Percentiles rank a stretch among this genome's conserved stretches.
Conservation (phyloP, 345 rosid species). For the Garcia nutans region DNA sequence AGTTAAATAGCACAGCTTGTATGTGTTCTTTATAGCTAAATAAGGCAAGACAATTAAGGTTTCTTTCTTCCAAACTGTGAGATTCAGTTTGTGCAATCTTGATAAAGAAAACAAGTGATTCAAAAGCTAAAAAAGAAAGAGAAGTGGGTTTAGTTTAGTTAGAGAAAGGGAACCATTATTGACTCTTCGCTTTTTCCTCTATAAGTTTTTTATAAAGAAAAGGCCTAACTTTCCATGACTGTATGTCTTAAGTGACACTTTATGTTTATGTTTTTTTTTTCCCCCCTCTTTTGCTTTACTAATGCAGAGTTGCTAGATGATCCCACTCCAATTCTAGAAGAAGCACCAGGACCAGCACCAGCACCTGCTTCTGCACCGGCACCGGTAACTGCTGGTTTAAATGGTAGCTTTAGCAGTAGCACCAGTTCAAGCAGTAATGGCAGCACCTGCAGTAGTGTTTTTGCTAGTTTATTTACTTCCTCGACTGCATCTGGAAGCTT, state of each 20-base stretch:
- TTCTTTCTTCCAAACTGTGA: slow-evolving; percentile 7
- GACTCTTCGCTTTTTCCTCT: slow-evolving; percentile 31
- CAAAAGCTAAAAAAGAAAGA: slow-evolving; percentile 30
- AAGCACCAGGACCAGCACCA: slow-evolving; percentile 24
- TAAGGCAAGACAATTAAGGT: not conserved
- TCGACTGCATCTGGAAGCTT: slow-evolving; percentile 58
- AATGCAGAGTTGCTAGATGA: slow-evolving; percentile 52
- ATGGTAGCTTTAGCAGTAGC: slow-evolving; percentile 52
- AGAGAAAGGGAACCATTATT: slow-evolving; percentile 33
- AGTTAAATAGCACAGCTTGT: slow-evolving; percentile 1
- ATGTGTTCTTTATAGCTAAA: not conserved
- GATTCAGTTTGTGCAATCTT: slow-evolving; percentile 26
- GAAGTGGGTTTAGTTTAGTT: slow-evolving; percentile 32
- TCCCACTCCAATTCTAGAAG: slow-evolving; percentile 44
- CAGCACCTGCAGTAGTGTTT: slow-evolving; percentile 46
- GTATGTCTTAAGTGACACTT: slow-evolving; percentile 8
- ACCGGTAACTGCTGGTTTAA: slow-evolving; percentile 29
- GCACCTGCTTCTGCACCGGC: slow-evolving; percentile 12
- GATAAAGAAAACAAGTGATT: slow-evolving; percentile 24
- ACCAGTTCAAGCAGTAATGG: slow-evolving; percentile 51
- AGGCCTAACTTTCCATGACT: slow-evolving; percentile 30
- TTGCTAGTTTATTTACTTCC: slow-evolving; percentile 74
- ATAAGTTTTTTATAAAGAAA: slow-evolving; percentile 20
- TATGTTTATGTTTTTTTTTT: not conserved
- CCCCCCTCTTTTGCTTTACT: slow-evolving; percentile 3